A percentile compares a stretch with the other conserved stretches of the same genome.
Conservation (phyloP, 805 yeast genomes). For the Alloascoidea hylecoeti region DNA sequence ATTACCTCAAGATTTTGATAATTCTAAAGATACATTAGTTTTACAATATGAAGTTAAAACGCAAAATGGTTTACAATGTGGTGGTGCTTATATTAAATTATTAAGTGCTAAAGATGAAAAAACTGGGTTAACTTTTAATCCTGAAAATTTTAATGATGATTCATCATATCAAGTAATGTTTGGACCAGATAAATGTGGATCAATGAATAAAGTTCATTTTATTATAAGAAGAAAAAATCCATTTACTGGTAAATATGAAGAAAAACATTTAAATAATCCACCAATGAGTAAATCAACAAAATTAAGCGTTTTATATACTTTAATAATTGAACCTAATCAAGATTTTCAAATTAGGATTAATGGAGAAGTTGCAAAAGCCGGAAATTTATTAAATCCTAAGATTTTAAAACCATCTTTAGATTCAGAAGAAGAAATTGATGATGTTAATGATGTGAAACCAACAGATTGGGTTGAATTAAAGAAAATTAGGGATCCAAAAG, state of each 20-base stretch:
- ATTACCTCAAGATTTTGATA: constrained; percentile 43
- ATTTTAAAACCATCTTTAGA: constrained; percentile 50
- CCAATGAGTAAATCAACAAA: constrained; percentile 50
- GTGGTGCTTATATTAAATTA: constrained; percentile 82
- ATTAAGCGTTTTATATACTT: constrained; percentile 59
- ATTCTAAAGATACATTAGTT: constrained; percentile 53
- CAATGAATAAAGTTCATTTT: constrained; percentile 67
- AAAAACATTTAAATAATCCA: constrained; percentile 52
- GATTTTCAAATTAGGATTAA: constrained; percentile 71
- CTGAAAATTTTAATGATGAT: constrained; percentile 38
- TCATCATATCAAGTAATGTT: constrained; percentile 81
- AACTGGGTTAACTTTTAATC: too few species aligned
- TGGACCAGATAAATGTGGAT: constrained; percentile 89
- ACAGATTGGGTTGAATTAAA: constrained; percentile 69
- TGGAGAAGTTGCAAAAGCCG: constrained; percentile 61
- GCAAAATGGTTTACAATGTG: constrained; percentile 69
- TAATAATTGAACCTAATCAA: constrained; percentile 50
- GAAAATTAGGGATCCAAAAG: constrained; percentile 54
- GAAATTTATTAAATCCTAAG: constrained; percentile 45
- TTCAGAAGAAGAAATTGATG: constrained; percentile 53
- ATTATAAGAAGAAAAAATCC: constrained; percentile 50
- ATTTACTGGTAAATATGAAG: constrained; percentile 39
- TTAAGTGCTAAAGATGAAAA: constrained; percentile 25
- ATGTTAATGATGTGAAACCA: constrained; percentile 49
- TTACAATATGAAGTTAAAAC: constrained; percentile 82